Base-by-base conservation (phyloP, 305 asterid species). In the Solanum hybrid region DNA sequence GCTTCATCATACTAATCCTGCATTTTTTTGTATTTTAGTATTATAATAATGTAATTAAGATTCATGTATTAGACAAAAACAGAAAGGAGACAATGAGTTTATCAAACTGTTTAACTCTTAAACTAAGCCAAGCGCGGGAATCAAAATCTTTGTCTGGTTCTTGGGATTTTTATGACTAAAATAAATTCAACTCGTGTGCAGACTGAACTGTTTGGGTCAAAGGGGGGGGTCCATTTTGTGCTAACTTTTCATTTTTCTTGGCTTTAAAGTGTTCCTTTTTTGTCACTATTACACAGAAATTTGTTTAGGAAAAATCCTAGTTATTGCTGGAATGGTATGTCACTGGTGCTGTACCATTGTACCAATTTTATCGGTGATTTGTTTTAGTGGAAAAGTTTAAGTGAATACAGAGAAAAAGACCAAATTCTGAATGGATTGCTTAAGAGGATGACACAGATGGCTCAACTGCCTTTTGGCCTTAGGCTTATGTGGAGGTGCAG, bases 141-240 rank as follows among this genome's bases (percentile, higher is more conserved):
- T 92, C 93, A 76, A 92, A 92, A 94, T 92, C 89, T 72, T 92
- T 94, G 94, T 92, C 96, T 92, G 92, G 85, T 88, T 39, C 39
- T 79, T 75, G 85, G 83, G 85, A 75, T 38, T 75, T 51, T 88
- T 85, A 27, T 38, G 89, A 29, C 36, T 88, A 72, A 85, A 85
- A 85, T 88, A 88, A 75, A 32, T 3, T 79, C 37, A 75, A 88
- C 75, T 51, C 89, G 89, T 88, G 89, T 88, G 89, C 89, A 87
- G 84, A 87, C 75, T 88, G 75, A 75, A 88, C 83, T 88, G 39
- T 39, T 88, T 88, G 45, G 89, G 89, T 88, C 89, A 75, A 88
- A 88, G 45, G 29, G 22, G 22, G 73, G 82, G 91, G 29, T 33
- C 90, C 89, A 65, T 57, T 89, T 75, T 87, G 79, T 57, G 88